Evolutionary conservation across 305 asterid species (phyloP), one percentile per base, ranked within the genome.

Genomic region (Plantago rigida): DNA sequence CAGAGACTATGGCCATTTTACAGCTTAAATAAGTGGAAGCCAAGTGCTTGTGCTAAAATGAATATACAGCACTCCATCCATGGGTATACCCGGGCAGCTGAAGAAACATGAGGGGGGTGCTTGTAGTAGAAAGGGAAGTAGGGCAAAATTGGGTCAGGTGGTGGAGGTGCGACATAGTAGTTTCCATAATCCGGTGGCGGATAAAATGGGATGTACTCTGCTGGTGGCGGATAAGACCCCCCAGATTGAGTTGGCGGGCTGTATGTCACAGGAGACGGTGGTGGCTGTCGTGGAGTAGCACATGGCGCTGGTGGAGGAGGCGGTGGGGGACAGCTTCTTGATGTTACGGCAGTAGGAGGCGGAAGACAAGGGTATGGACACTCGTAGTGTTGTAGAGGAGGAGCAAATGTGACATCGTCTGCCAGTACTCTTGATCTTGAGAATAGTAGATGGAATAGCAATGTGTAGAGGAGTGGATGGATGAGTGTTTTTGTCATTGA

Each of bases 361-460:
- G 59, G 59, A 29, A 29, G 22, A 54, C 59, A 54, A n/a, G 59
- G 59, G 45, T 54, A 54, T 10, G 59, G 22, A 54, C 59, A 54
- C 41, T 54, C 59, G 59, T 54, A 54, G 22, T 36, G 59, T 29
- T 54, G 59, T 54, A 54, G 59, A 15, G 59, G 59, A 54, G 34
- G 44, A 29, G 22, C 39, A 29, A 29, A 29, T 29, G 59, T 44
- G 29, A 29, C 59, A 34, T 29, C 45, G 12, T 29, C 45, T 29
- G 44, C 39, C n/a, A 17, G 1, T 54, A n/a, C 1, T 12, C 42
- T 26, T 28, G 58, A 53, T 24, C 12, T 29, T 54, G 22, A 11
- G 24, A 54, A 6, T 54, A 39, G 34, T 26, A 54, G 45, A 28
- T 54, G 45, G 44, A 54, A 41, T 1, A 29, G 41, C 10, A 54